Evolutionary conservation across 1,139 yeast species (phyloP), one percentile per base, ranked within the genome.

Genomic region (Yamadazyma triangularis): DNA sequence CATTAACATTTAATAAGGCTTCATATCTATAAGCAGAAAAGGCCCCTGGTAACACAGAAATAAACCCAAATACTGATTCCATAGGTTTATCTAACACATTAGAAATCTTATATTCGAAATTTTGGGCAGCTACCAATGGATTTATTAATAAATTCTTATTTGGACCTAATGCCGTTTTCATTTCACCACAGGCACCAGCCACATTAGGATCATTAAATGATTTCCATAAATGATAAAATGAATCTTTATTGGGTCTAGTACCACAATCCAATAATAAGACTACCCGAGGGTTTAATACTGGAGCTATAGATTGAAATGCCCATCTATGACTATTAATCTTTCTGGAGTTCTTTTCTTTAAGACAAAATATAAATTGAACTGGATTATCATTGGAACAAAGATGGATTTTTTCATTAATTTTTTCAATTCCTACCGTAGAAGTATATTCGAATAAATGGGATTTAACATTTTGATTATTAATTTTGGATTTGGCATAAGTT

Each of bases 141-240:
- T 84, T 84, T 15, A 72, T 51, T 29, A 84, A 64, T 33, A 79
- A 64, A 33, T 59, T 58, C 34, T 67, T 67, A 5, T 70, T 71
- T 4, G 64, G 68, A 4, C 93, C 91, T 35, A 82, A 62, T 38
- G 79, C 69, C 2, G 83, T 85, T 39, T 71, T 73, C 64, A 84
- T 83, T 51, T 84, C 94, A 16, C 94, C 94, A 68, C 94, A 84
- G 2, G 93, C 88, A 13, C 94, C 94, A 1, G 88, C 94, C n/a
- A 84, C 86, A 35, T 72, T 67, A 1, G 80, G 74, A 50, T 83
- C 81, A 42, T 79, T 78, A 53, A 84, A 84, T 8, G 82, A 60
- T 49, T 73, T 76, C 94, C 94, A 84, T 35, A 84, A 64, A 45
- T 79, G 78, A 55, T 77, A 84, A 33, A 84, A 70, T n/a, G 93